phyloP scores from a whole-genome alignment of 352 stramenopile genomes.

The Phytophthora vignae region DNA sequence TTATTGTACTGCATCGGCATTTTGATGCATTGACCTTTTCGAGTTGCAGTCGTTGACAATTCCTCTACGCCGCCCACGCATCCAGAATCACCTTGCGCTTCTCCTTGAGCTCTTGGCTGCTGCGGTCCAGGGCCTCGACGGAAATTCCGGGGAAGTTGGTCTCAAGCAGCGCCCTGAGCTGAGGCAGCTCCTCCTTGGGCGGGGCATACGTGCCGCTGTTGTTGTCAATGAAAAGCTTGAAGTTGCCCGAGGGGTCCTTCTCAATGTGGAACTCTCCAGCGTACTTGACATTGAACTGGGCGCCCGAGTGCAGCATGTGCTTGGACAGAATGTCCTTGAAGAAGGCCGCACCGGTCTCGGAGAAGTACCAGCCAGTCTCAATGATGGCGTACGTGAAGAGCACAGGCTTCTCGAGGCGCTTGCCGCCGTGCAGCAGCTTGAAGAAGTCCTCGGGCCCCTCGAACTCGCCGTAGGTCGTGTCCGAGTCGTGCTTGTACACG shows the following conservation, averaged over 20 bases:
- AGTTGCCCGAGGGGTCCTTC: constrained; percentile 32
- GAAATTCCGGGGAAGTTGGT: constrained; percentile 46
- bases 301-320: constrained; percentile 49
- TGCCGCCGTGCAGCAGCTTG: constrained; percentile 41
- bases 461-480: constrained; percentile 31
- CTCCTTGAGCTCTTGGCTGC: constrained; percentile 36
- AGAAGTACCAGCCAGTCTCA: constrained; percentile 50
- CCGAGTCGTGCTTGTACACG: constrained; percentile 36
- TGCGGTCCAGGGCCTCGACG: constrained; percentile 35
- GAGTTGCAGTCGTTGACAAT: neutral
- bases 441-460: constrained; percentile 36
- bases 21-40: neutral
- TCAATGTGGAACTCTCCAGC: constrained; percentile 49
- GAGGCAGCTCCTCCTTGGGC: constrained; percentile 38
- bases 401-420: constrained; percentile 38
- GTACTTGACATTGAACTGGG: constrained; percentile 43
- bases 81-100: constrained; percentile 40
- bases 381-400: constrained; percentile 54
- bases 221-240: constrained; percentile 53
- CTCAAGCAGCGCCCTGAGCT: constrained; percentile 43
- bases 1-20: neutral
- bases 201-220: constrained; percentile 54
- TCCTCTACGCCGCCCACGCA: constrained; percentile 29
- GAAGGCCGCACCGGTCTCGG: constrained; percentile 48
- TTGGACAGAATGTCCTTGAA: constrained; percentile 61